Percentiles rank a stretch among this genome's conserved stretches.
Conservation (phyloP, 495 filamentous ascomycete species). For the Articulospora tetracladia region DNA sequence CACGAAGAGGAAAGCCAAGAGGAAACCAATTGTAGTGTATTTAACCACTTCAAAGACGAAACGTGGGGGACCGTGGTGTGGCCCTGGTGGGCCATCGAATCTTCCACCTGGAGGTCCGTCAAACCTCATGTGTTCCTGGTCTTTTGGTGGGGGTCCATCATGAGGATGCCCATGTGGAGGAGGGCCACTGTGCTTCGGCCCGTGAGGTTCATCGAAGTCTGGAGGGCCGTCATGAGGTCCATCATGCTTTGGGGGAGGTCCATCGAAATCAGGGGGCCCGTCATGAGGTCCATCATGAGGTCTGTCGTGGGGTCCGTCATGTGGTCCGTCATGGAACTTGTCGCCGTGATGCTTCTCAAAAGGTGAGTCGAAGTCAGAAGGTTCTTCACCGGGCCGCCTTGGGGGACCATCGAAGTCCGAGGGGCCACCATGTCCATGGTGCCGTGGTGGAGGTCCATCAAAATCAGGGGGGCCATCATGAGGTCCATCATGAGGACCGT, state of each 20-base stretch:
- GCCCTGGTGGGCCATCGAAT: conserved; percentile 2
- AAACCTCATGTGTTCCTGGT: neutral
- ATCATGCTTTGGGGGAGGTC: neutral
- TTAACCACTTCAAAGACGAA: conserved; percentile 9
- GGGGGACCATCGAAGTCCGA: no score
- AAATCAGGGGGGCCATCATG: neutral
- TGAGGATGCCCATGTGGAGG: neutral
- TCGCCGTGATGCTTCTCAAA: neutral
- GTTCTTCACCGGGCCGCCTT: no score
- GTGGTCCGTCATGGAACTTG: neutral
- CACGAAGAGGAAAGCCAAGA: conserved; percentile 32
- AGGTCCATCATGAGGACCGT: neutral
- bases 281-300: neutral
- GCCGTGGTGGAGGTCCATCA: neutral
- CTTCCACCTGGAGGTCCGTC: no score
- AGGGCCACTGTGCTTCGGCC: neutral
- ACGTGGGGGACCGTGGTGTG: neutral
- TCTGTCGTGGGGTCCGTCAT: neutral
- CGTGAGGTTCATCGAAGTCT: conserved; percentile 1
- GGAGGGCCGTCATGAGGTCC: conserved; percentile 1
- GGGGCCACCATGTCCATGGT: no score
- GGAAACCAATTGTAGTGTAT: conserved; percentile 22
- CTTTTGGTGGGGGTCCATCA: conserved; percentile 8
- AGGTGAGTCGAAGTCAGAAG: no score
- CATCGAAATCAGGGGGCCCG: conserved; percentile 1